Base-by-base conservation (phyloP, 1,284 basidiomycete genomes). In the Ceratobasidium sp. region DNA sequence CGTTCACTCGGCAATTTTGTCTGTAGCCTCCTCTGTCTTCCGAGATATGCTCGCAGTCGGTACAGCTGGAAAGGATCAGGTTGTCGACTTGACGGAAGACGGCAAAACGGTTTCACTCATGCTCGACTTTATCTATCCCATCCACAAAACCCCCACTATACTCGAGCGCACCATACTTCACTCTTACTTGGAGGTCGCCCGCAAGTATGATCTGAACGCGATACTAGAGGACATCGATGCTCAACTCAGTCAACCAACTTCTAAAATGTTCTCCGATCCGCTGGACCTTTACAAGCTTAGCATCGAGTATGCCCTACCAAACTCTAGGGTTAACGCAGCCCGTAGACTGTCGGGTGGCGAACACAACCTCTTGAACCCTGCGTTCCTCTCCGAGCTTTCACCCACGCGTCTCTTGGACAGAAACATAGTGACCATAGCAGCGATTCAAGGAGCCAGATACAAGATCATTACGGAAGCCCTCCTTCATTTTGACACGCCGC, bases 41-140 rank as follows among this genome's bases (percentile, higher is more conserved):
- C 48, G 61, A 17, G 66, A 74, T 59, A 79, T 79, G 79, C 76
- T 78, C 57, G 52, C 48, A 15, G 38, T 77, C 6, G 76, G 76
- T 4, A 65, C 54, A 23, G 40, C 52, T 1, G 62, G 26, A 7
- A 42, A 50, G 33, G 17, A 59, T 15, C 40, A 48, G 13, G 23
- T 46, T 12, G 48, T 74, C 42, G n/a, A 50, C 23, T 13, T 74
- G 28, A 17, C 59, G n/a, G 70, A 74, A 33, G 23, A 74, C 57
- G 56, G 57, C 12, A 3, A 61, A 48, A 46, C 44, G 13, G 38
- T 74, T 33, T 74, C 57, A 4, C 38, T 52, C 57, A 74, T 74
- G 57, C 70, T 74, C 9, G 26, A 62, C 40, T 74, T 74, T 46
- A 74, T 64, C n/a, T 74, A 74, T 52, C 70, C 70, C 7, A 52